A percentile compares a stretch with the other conserved stretches of the same genome.
Evolutionary conservation across 1,139 yeast genomes (phyloP).

Genomic region (Nematodospora anomalae): DNA sequence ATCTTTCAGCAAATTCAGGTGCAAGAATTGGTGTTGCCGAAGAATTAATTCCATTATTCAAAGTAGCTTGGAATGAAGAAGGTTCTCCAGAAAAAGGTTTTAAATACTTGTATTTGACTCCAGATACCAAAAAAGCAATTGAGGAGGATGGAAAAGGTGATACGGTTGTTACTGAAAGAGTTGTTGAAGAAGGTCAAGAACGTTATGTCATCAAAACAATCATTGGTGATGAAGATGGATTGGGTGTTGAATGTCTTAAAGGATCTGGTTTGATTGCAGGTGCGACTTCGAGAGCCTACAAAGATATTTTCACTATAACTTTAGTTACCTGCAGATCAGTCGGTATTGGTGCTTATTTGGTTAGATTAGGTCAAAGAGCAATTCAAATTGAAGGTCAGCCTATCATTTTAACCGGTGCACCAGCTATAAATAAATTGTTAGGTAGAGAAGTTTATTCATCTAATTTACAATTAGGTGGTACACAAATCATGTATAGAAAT

Average conservation of each 20-base stretch:
- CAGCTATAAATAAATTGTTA: slow-evolving; percentile 92
- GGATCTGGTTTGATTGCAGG: slow-evolving; percentile 99
- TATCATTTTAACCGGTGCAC: slow-evolving; percentile 97
- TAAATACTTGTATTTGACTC: slow-evolving; percentile 77
- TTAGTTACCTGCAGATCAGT: slow-evolving; percentile 98
- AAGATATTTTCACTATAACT: slow-evolving; percentile 93
- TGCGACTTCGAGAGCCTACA: slow-evolving; percentile 95
- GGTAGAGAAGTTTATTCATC: slow-evolving; percentile 98
- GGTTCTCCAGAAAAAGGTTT: slow-evolving; percentile 81
- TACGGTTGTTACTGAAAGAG: slow-evolving; percentile 71
- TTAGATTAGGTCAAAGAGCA: slow-evolving; percentile 97
- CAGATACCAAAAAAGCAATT: slow-evolving; percentile 63
- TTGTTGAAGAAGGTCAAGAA: slow-evolving; percentile 82
- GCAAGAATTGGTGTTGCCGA: slow-evolving; percentile 98
- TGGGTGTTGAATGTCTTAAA: slow-evolving; percentile 96
- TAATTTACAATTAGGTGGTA: slow-evolving; percentile 96
- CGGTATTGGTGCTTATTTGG: slow-evolving; percentile 98
- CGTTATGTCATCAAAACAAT: slow-evolving; percentile 80
- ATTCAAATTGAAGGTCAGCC: slow-evolving; percentile 99
- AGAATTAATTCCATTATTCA: slow-evolving; percentile 83
- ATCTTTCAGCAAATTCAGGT: slow-evolving; percentile 96
- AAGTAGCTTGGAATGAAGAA: slow-evolving; percentile 89
- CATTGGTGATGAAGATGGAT: slow-evolving; percentile 92
- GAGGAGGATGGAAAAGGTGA: slow-evolving; percentile 59
- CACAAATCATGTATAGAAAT: slow-evolving; percentile 96